Conservation (phyloP, 2,329 filamentous ascomycete species). For the Parafenestella ontariensis region DNA sequence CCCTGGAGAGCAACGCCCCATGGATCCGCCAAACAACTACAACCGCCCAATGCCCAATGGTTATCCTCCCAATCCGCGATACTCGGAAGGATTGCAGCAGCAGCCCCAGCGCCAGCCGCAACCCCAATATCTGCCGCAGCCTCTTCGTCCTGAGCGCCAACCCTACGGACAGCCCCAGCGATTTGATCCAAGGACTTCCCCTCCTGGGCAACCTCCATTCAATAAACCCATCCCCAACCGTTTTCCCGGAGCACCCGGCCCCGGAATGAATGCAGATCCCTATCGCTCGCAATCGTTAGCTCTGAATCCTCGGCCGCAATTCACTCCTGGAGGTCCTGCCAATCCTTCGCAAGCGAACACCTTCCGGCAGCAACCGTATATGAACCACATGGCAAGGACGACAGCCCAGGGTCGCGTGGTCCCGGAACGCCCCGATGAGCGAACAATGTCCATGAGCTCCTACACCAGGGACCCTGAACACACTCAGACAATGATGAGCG, state of each 20-base stretch:
- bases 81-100: slow-evolving; percentile 42
- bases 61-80: slow-evolving; percentile 46
- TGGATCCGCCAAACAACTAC: slow-evolving; percentile 35
- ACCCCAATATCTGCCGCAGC: slow-evolving; percentile 66
- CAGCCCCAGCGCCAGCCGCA: slow-evolving; percentile 53
- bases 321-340: slow-evolving; percentile 62
- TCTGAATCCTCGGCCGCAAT: slow-evolving; percentile 73
- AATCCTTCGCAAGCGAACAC: slow-evolving; percentile 70
- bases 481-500: slow-evolving; percentile 91
- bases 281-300: slow-evolving; percentile 95
- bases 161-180: slow-evolving; percentile 78
- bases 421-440: slow-evolving; percentile 88
- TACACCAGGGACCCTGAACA: slow-evolving; percentile 79
- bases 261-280: slow-evolving; percentile 81
- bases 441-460: slow-evolving; percentile 94
- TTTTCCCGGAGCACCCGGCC: slow-evolving; percentile 61
- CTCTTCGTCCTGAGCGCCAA: slow-evolving; percentile 67
- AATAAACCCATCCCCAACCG: slow-evolving; percentile 64
- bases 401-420: slow-evolving; percentile 92
- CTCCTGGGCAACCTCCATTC: slow-evolving; percentile 57
- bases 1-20: slow-evolving; percentile 38
- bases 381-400: slow-evolving; percentile 72
- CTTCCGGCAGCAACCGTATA: slow-evolving; percentile 80
- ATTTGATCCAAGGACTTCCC: slow-evolving; percentile 66
- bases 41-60: slow-evolving; percentile 48